A percentile compares a stretch with the other conserved stretches of the same genome.
Evolutionary conservation across 495 filamentous ascomycete species (phyloP).

Genomic region (Neurospora intermedia): DNA sequence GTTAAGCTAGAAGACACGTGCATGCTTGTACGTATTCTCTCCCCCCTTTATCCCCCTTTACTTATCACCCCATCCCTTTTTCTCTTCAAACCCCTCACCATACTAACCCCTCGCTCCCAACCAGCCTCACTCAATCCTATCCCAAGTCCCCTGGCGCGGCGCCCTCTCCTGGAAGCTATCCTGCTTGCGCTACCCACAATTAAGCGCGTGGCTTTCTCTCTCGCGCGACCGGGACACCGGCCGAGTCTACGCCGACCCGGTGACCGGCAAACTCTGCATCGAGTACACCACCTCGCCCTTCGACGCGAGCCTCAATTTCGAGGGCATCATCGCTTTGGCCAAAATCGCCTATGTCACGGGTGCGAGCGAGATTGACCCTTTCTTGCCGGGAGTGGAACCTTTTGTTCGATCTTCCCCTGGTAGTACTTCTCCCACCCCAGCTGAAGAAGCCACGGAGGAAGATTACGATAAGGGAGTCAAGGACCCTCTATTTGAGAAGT

Average conservation of each 20-base stretch:
- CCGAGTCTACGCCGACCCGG: slow-evolving; percentile 62
- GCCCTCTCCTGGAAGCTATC: slow-evolving; percentile 59
- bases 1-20: slow-evolving; percentile 62
- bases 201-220: slow-evolving; percentile 57
- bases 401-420: slow-evolving; percentile 46
- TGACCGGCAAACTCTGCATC: slow-evolving; percentile 50
- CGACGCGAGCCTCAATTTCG: slow-evolving; percentile 57
- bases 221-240: slow-evolving; percentile 64
- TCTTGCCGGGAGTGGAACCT: slow-evolving; percentile 46
- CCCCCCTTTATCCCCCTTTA: not conserved
- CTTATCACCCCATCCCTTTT: not conserved
- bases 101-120: not conserved
- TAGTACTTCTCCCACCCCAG: not conserved
- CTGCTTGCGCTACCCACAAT: slow-evolving; percentile 49
- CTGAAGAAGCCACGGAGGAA: slow-evolving; percentile 10
- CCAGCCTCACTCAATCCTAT: slow-evolving; percentile 31
- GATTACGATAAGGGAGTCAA: slow-evolving; percentile 25
- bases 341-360: slow-evolving; percentile 70
- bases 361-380: slow-evolving; percentile 64
- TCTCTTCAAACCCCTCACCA: not conserved
- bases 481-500: slow-evolving; percentile 47
- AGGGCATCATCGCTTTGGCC: slow-evolving; percentile 58
- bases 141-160: slow-evolving; percentile 49
- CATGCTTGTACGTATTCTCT: slow-evolving; percentile 34
- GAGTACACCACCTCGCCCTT: slow-evolving; percentile 58